Base-by-base conservation (phyloP, 2,329 filamentous ascomycete species). In the Teratosphaeria gauchensis region DNA sequence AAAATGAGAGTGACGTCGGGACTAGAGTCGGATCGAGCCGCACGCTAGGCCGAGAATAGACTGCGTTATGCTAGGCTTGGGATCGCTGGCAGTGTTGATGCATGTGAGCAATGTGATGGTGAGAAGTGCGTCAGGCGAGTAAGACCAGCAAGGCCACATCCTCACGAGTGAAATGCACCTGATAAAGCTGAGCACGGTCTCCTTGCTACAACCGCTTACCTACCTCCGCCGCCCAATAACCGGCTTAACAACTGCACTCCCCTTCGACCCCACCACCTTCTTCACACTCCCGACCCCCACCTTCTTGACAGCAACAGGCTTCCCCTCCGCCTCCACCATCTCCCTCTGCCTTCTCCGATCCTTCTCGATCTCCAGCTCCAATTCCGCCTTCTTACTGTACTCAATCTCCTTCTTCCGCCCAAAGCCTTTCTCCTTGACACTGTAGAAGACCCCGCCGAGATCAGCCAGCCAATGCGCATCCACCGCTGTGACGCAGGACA, bases 401-500 rank as follows among this genome's bases (percentile, higher is more conserved):
- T 71, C 69, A 12, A 70, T 63, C 57, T 71, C 69, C 32, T 63
- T 55, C 59, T 61, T 62, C 12, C 66, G 65, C 16, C 62, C 63
- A 55, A 65, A 99, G 1, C 92, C 94, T 75, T 99, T 99, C 75
- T 97, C 92, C 76, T 96, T 96, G 70, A 99, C 83, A 1, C 88
- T 94, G 74, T 97, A 99, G 74, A 99, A 99, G 0, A 99, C 94
- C 1, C 92, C 94, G 35, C 95, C 94, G 5, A 99, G 80, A 71
- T 99, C 94, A 6, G 94, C 94, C 48, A 99, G 83, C 94, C 94
- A 99, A 71, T 95, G 90, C 56, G 94, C 92, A 72, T 99, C 94
- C 1, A 99, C 94, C 1, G 90, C 85, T 4, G 94, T 99, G 9
- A 99, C 94, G 4, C 90, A 96, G 2, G 90, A 95, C 85, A 99